These are phyloP conservation scores for Pythium inflatum DNA, from an alignment of 352 stramenopile species.

Conservation along the genomic window DNA sequence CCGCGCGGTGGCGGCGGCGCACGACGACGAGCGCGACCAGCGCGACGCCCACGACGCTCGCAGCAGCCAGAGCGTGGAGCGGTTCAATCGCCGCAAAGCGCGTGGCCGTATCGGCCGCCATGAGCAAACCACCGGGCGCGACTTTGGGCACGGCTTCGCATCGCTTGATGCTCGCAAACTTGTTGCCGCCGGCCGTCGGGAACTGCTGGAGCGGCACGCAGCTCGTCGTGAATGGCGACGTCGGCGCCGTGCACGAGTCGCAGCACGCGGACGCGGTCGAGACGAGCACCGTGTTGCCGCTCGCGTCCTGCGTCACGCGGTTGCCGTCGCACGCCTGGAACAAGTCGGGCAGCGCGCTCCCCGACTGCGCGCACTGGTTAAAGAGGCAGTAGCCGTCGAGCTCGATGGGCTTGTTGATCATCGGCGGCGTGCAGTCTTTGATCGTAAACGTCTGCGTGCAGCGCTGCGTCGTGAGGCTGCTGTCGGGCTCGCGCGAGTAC, in stretches of 20 bases:
- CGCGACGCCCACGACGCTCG: too few species aligned
- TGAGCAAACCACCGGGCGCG: background rate
- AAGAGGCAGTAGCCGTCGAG: constrained; percentile 42
- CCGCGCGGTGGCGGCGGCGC: too few species aligned
- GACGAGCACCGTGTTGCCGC: background rate
- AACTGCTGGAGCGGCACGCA: background rate
- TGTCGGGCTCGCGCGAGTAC: constrained; percentile 39
- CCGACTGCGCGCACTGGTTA: constrained; percentile 29
- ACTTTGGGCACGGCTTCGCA: background rate
- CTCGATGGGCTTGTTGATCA: constrained; percentile 39
- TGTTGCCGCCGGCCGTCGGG: background rate
- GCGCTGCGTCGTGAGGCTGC: constrained; percentile 17
- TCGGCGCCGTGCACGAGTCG: background rate
- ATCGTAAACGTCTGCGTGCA: constrained; percentile 51
- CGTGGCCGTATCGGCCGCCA: background rate
- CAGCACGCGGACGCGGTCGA: background rate
- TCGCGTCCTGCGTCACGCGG: background rate
- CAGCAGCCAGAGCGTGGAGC: too few species aligned
- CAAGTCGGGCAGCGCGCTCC: constrained; percentile 30
- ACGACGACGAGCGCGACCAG: too few species aligned
- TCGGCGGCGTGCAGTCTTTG: constrained; percentile 54
- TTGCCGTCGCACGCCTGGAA: constrained; percentile 51
- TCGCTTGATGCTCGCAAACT: background rate
- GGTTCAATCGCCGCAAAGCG: too few species aligned
- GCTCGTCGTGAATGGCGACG: background rate